These are phyloP conservation scores for Gigaspora rosea DNA, from an alignment of 192 early-diverging fungal species.

Conservation along the genomic window DNA sequence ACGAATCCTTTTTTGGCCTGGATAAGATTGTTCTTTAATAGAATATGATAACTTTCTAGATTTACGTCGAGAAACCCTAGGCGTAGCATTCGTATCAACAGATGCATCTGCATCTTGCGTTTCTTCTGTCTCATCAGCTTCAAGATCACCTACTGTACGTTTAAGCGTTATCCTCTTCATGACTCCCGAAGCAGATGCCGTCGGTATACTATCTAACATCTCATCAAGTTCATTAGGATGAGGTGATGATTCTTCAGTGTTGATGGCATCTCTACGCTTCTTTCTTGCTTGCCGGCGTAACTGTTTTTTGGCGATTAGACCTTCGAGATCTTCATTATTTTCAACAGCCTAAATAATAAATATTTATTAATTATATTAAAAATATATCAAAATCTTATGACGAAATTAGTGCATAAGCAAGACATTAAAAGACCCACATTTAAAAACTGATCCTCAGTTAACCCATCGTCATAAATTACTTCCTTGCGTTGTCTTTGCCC, in stretches of 20 bases:
- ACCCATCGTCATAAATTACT: conserved; percentile 86
- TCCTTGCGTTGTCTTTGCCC: conserved; percentile 73
- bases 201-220: neutral
- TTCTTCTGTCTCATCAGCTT: no score
- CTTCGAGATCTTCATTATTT: conserved; percentile 45
- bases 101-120: no score
- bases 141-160: no score
- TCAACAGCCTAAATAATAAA: neutral
- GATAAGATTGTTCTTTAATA: no score
- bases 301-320: conserved; percentile 50
- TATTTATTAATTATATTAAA: neutral
- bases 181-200: neutral
- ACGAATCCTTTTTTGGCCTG: no score
- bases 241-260: neutral
- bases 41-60: no score
- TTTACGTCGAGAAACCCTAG: no score
- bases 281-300: conserved; percentile 43
- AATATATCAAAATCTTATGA: neutral
- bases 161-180: neutral
- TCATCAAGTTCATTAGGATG: neutral
- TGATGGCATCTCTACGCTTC: conserved; percentile 32
- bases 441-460: conserved; percentile 93
- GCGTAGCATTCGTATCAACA: no score
- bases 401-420: neutral
- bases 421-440: conserved; percentile 43